phyloP scores from a whole-genome alignment of 371 early-diverging fungal species.

The Chytridium lagenaria region DNA sequence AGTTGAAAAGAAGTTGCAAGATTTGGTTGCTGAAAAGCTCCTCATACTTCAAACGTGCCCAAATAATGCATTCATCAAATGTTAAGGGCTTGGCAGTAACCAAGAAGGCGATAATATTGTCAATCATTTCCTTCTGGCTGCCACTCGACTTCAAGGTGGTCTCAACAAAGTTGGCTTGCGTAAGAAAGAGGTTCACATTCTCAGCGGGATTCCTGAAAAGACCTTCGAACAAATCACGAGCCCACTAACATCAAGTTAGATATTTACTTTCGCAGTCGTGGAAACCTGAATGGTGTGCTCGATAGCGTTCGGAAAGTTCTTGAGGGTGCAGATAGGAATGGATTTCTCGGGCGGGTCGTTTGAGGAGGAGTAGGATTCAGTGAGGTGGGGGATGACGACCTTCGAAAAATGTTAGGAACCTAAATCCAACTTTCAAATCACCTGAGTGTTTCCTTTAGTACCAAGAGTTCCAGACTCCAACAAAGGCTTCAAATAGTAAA shows the following conservation, averaged over 20 bases:
- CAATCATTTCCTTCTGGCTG: conserved; percentile 77
- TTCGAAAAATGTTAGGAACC: background rate
- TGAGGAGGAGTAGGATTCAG: conserved; percentile 99
- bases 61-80: conserved; percentile 90
- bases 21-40: conserved; percentile 92
- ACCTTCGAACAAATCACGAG: conserved; percentile 97
- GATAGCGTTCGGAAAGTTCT: conserved; percentile 99
- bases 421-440: conserved; percentile 18
- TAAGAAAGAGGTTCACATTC: conserved; percentile 91
- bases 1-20: conserved; percentile 91
- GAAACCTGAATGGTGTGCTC: conserved; percentile 98
- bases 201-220: conserved; percentile 92
- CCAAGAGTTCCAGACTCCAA: conserved; percentile 99
- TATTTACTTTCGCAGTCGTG: background rate
- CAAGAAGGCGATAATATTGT: conserved; percentile 72
- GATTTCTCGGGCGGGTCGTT: conserved; percentile 99
- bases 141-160: conserved; percentile 79
- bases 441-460: conserved; percentile 99
- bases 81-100: conserved; percentile 78
- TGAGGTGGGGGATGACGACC: conserved; percentile 92
- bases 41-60: conserved; percentile 94
- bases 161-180: conserved; percentile 82
- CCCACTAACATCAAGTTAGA: conserved; percentile 70
- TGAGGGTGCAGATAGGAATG: conserved; percentile 99
- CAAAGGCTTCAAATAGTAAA: conserved; percentile 93